A percentile compares a stretch with the other conserved stretches of the same genome.
Conservation (phyloP, 2,329 filamentous ascomycete genomes). For the Trichoderma sp. region DNA sequence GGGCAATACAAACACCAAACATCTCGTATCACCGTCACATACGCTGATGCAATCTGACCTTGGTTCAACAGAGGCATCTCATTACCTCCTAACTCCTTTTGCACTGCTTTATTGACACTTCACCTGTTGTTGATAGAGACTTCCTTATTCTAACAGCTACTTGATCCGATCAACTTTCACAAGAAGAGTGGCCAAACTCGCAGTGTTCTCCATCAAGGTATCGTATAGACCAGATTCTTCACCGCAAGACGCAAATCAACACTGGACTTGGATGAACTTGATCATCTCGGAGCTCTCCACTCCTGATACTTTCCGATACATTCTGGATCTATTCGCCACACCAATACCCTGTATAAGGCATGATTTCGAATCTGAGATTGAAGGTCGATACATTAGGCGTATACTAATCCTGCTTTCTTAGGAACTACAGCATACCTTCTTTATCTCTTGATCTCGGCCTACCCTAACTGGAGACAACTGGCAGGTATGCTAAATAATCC, state of each 20-base stretch:
- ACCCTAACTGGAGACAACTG: no score
- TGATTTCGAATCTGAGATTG: neutral
- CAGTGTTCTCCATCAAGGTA: neutral
- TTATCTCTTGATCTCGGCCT: neutral
- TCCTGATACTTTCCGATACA: neutral
- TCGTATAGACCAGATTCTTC: neutral
- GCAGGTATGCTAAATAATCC: neutral
- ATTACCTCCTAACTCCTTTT: neutral
- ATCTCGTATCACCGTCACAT: constrained; percentile 1
- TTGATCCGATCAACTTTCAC: no score
- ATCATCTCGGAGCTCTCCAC: neutral
- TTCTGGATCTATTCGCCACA: neutral
- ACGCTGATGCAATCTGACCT: neutral
- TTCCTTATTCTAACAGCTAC: neutral
- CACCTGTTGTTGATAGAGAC: neutral
- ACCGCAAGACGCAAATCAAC: neutral
- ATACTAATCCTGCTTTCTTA: neutral
- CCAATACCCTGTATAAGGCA: neutral
- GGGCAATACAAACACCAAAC: neutral
- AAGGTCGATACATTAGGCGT: neutral
- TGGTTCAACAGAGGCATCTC: neutral
- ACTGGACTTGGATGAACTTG: neutral
- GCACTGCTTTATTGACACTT: neutral
- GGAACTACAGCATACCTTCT: neutral
- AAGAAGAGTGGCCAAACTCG: no score